phyloP scores from a whole-genome alignment of 2,329 filamentous ascomycete genomes.

The Hypoxylon sp. region DNA sequence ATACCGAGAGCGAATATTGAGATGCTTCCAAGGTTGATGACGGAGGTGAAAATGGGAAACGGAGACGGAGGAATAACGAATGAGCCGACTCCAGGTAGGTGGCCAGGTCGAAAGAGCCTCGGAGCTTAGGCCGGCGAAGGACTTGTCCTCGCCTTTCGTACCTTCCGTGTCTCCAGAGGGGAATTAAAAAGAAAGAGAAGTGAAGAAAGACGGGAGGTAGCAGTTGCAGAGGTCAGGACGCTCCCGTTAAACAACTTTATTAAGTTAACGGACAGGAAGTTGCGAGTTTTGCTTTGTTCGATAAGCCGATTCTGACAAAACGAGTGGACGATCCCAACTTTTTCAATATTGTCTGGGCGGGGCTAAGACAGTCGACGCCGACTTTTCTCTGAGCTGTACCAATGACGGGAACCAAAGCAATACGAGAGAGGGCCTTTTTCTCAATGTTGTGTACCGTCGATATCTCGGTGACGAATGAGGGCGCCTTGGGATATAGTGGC shows the following conservation, averaged over 20 bases:
- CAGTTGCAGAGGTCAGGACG: slow-evolving; percentile 8
- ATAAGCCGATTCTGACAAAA: slow-evolving; percentile 7
- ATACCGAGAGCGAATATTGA: slow-evolving; percentile 25
- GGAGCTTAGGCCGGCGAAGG: background rate
- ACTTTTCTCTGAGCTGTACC: slow-evolving; percentile 2
- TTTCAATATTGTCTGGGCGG: slow-evolving; percentile 1
- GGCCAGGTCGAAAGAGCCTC: background rate
- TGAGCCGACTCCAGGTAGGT: background rate
- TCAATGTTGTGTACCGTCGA: slow-evolving; percentile 27
- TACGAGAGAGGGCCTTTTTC: slow-evolving; percentile 35
- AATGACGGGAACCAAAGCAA: slow-evolving; percentile 16
- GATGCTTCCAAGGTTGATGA: background rate
- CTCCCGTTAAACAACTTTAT: slow-evolving; percentile 9
- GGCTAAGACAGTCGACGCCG: slow-evolving; percentile 3
- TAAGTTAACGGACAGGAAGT: slow-evolving; percentile 10
- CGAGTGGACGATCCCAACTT: slow-evolving; percentile 10
- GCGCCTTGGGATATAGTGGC: slow-evolving; percentile 6
- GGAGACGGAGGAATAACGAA: slow-evolving; percentile 8
- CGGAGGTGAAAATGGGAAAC: background rate
- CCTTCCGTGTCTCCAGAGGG: slow-evolving; percentile 1
- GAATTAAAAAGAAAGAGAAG: background rate
- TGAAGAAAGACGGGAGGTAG: slow-evolving; percentile 13
- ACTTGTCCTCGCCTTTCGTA: background rate
- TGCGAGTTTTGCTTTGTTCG: slow-evolving; percentile 3
- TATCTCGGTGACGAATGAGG: slow-evolving; percentile 19